Base-by-base conservation (phyloP, 2,329 filamentous ascomycete genomes). In the Alternaria solani region DNA sequence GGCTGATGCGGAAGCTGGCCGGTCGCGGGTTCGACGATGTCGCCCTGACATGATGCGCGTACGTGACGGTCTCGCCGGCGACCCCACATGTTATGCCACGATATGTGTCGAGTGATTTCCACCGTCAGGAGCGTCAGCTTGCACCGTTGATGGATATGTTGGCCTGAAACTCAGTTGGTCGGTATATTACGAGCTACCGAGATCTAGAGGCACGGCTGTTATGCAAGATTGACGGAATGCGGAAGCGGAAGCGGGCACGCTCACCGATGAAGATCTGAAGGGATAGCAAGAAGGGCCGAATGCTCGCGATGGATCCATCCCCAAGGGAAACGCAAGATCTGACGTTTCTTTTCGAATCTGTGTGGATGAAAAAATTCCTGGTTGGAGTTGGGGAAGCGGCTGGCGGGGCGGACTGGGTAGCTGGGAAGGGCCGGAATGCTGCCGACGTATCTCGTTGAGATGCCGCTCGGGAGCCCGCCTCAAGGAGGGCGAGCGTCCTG, bases 211-310 rank as follows among this genome's bases (percentile, higher is more conserved):
- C 58, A 51, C 48, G 47, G 53, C 42, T 52, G 41, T 26, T 42
- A 55, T 51, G 54, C 53, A 51, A 42, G 58, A 61, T 57, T 52
- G 54, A 57, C 58, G 52, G 43, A 61, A 57, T 52, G 58, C 58
- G 58, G 58, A 57, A 61, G 58, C 58, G 58, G 58, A 57, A 61
- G 53, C 58, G 58, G 53, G 48, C 42, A 44, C 46, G 57, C 57
- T 57, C 52, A 60, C 57, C 57, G 57, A 56, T 60, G 41, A 60
- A 46, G 44, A 34, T 34, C 51, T 59, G 57, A 38, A 41, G 51
- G 51, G 5, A 39, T 38, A 23, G 38, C 51, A 8, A 51, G 43
- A 42, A 23, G 54, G 57, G 57, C 57, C 57, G 53, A 60, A 32
- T 38, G 12, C 25, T 28, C n/a, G 46, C 32, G 28, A 38, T 56